These are phyloP conservation scores for Chalara sp. DNA, from an alignment of 2,329 filamentous ascomycete species.

Conservation along the genomic window DNA sequence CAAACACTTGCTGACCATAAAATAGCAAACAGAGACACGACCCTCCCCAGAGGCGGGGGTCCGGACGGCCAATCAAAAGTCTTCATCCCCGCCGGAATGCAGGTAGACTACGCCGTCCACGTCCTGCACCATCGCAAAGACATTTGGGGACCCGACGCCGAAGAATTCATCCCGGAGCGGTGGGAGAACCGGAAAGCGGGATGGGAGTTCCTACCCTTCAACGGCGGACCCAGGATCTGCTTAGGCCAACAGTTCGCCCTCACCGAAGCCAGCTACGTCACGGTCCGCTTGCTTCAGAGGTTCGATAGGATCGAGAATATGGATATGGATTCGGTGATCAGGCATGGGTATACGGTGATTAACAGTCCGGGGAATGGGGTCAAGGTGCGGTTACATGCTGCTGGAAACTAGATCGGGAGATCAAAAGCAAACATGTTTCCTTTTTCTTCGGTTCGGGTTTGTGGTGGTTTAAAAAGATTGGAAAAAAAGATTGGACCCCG, in stretches of 20 bases:
- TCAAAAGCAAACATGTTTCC: no score
- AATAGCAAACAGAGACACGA: conserved; percentile 34
- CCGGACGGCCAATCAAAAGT: conserved; percentile 26
- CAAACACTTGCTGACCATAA: no score
- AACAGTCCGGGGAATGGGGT: conserved; percentile 49
- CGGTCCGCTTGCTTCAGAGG: conserved; percentile 7
- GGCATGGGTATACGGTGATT: conserved; percentile 10
- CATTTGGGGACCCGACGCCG: conserved; percentile 30
- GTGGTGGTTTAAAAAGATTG: no score
- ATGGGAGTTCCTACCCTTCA: conserved; percentile 29
- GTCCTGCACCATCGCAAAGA: conserved; percentile 30
- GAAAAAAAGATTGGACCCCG: no score
- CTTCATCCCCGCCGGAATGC: conserved; percentile 24
- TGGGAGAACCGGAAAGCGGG: conserved; percentile 36
- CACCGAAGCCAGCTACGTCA: conserved; percentile 8
- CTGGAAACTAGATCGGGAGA: no score
- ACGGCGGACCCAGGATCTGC: conserved; percentile 37
- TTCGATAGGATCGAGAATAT: conserved; percentile 24
- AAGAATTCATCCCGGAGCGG: conserved; percentile 30
- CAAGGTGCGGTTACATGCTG: conserved; percentile 37
- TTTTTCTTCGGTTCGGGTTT: no score
- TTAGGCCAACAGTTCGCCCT: conserved; percentile 43
- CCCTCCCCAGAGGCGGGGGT: conserved; percentile 30
- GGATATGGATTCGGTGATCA: conserved; percentile 50
- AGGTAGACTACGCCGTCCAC: conserved; percentile 25